Evolutionary conservation across 345 rosid genomes (phyloP).

Genomic region (Euphorbia lathyris): DNA sequence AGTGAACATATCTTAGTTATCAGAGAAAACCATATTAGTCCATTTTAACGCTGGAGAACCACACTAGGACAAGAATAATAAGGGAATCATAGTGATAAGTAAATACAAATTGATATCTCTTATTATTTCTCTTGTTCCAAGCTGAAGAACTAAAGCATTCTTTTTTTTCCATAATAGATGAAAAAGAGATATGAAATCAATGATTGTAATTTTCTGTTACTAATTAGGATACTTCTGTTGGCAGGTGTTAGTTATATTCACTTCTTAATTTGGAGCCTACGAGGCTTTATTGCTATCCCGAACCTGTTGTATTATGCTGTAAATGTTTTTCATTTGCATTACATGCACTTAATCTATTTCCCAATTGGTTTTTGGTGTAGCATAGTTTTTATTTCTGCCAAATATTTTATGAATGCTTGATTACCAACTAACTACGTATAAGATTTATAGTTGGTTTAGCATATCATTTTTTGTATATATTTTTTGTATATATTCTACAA

Average conservation of each 20-base stretch:
- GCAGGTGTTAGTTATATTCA: background rate
- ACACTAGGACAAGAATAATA: background rate
- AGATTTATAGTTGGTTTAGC: too few relatives aligned
- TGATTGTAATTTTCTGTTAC: background rate
- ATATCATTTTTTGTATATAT: background rate
- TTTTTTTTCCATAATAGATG: background rate
- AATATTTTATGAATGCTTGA: background rate
- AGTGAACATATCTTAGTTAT: background rate
- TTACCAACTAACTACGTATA: background rate
- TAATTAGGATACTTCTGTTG: background rate
- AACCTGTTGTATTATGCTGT: background rate
- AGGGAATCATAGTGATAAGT: background rate
- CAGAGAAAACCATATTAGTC: background rate
- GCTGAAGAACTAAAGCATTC: background rate
- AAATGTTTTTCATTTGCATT: constrained; percentile 1
- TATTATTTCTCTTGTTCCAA: background rate
- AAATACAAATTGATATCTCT: constrained; percentile 1
- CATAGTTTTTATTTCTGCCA: background rate
- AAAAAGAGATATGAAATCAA: background rate
- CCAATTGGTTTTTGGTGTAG: background rate
- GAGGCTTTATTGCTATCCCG: background rate
- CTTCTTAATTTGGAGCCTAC: background rate
- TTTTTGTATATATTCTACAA: background rate
- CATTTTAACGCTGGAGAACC: background rate
- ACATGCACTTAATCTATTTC: background rate